phyloP scores from a whole-genome alignment of 305 asterid genomes.

The Withania somnifera region DNA sequence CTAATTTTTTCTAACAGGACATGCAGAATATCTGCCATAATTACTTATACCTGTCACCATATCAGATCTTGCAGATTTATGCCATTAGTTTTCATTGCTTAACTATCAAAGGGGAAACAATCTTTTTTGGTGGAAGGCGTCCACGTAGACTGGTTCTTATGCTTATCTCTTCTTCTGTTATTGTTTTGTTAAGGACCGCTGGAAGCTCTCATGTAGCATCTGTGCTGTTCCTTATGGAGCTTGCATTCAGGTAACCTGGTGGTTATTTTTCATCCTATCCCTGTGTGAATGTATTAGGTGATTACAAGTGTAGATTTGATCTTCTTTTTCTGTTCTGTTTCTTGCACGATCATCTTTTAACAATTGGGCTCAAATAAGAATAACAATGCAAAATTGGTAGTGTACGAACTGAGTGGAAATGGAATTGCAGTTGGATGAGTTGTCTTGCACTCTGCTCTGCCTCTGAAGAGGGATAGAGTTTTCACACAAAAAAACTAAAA shows the following conservation, averaged over 20 bases:
- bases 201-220: slow-evolving; percentile 95
- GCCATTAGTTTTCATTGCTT: not conserved
- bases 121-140: not conserved
- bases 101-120: not conserved
- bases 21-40: not conserved
- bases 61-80: not conserved
- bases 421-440: not conserved
- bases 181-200: slow-evolving; percentile 60
- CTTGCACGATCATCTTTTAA: not conserved
- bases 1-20: not conserved
- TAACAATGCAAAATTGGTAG: not conserved
- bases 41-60: not conserved
- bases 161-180: not conserved
- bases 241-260: slow-evolving; percentile 77
- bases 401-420: not conserved
- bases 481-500: not conserved
- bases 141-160: not conserved
- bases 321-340: not conserved
- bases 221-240: slow-evolving; percentile 97
- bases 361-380: not conserved
- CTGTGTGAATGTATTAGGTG: not conserved
- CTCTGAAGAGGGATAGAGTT: not conserved
- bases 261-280: slow-evolving; percentile 6
- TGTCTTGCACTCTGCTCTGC: not conserved
- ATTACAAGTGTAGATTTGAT: not conserved